Percentiles rank a stretch among this genome's conserved stretches.
Conservation (phyloP, 306 rosid genomes). For the Mucuna pruriens region DNA sequence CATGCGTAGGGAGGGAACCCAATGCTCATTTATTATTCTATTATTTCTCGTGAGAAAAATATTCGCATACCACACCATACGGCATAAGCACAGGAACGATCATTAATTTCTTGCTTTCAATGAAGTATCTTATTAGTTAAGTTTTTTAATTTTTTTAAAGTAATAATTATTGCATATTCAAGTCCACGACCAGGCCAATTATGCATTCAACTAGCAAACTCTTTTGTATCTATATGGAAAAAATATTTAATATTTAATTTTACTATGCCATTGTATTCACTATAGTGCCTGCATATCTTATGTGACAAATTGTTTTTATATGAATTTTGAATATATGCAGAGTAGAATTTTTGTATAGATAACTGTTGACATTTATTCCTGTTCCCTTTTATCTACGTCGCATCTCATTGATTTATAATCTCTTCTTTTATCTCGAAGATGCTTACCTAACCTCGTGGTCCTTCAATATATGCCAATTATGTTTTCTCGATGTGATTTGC, state of each 20-base stretch:
- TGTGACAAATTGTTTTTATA: too few relatives aligned
- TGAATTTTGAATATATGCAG: not conserved
- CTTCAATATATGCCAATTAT: not conserved
- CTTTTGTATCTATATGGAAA: too few relatives aligned
- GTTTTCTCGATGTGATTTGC: not conserved
- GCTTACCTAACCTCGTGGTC: not conserved
- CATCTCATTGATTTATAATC: not conserved
- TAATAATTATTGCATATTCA: too few relatives aligned
- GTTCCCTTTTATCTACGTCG: not conserved
- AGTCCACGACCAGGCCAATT: not conserved
- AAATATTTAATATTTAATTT: not conserved
- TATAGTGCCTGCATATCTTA: not conserved
- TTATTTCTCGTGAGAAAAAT: not conserved
- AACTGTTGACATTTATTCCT: not conserved
- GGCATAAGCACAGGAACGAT: not conserved
- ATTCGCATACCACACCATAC: not conserved
- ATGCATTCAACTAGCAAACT: not conserved
- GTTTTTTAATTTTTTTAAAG: not conserved
- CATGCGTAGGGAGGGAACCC: not conserved
- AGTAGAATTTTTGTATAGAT: not conserved
- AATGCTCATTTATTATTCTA: not conserved
- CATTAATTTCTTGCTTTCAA: conserved; percentile 9
- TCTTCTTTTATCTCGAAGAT: not conserved
- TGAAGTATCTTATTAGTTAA: not conserved
- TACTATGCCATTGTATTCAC: not conserved